Conservation (phyloP, 495 filamentous ascomycete genomes). For the Thozetella sp. region DNA sequence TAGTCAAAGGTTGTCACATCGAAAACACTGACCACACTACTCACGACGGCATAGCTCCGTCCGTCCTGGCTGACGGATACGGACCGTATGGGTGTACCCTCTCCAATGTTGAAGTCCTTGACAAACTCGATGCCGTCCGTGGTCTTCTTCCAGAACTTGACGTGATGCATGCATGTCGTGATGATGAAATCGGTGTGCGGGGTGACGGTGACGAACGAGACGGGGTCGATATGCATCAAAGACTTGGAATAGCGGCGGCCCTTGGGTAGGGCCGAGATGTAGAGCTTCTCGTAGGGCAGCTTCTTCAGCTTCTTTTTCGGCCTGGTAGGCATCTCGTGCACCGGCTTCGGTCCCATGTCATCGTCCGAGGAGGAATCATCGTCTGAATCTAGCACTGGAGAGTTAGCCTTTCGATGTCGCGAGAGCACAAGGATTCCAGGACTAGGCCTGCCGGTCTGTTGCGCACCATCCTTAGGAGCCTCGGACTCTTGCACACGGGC, state of each 20-base stretch:
- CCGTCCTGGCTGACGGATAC: constrained; percentile 88
- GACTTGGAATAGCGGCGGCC: constrained; percentile 90
- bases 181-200: constrained; percentile 93
- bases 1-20: constrained; percentile 96
- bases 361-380: constrained; percentile 80
- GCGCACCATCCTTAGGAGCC: neutral
- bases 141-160: constrained; percentile 99
- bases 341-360: constrained; percentile 86
- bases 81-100: constrained; percentile 76
- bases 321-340: constrained; percentile 58
- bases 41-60: constrained; percentile 86
- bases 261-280: constrained; percentile 84
- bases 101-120: constrained; percentile 76
- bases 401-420: no score
- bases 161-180: constrained; percentile 87
- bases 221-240: constrained; percentile 96
- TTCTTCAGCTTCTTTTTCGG: constrained; percentile 91
- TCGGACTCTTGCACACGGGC: neutral
- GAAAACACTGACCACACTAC: constrained; percentile 93
- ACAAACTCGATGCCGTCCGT: constrained; percentile 92
- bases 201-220: constrained; percentile 83
- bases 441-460: neutral
- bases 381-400: no score
- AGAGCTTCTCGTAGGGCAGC: constrained; percentile 92
- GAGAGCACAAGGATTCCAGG: no score